Evolutionary conservation across 2,329 filamentous ascomycete species (phyloP).

Genomic region (Cyphellophora europaea): DNA sequence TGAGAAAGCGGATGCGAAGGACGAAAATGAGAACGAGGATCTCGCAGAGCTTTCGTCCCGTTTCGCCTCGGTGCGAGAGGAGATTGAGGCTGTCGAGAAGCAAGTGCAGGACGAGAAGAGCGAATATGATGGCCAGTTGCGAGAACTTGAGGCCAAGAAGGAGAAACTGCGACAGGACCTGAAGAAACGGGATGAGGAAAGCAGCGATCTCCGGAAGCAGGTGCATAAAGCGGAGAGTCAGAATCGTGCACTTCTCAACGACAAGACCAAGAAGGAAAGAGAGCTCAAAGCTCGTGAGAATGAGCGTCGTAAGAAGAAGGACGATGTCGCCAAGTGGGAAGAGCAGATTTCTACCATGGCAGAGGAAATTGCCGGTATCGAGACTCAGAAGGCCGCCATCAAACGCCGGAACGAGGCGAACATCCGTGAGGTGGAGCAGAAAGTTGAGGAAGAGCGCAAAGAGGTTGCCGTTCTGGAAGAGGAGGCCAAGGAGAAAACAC

Average conservation of each 20-base stretch:
- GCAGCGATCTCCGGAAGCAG: slow-evolving; percentile 71
- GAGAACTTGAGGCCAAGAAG: slow-evolving; percentile 65
- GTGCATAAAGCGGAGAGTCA: slow-evolving; percentile 70
- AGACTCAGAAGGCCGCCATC: slow-evolving; percentile 32
- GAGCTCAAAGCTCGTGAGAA: slow-evolving; percentile 50
- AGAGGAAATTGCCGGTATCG: slow-evolving; percentile 35
- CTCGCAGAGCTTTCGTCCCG: slow-evolving; percentile 71
- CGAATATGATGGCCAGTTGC: slow-evolving; percentile 56
- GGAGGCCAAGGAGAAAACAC: slow-evolving; percentile 50
- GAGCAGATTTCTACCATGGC: slow-evolving; percentile 44
- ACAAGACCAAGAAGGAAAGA: slow-evolving; percentile 67
- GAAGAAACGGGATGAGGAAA: slow-evolving; percentile 86
- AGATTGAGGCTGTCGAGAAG: slow-evolving; percentile 69
- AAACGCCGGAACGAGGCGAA: slow-evolving; percentile 30
- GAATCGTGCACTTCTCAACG: slow-evolving; percentile 71
- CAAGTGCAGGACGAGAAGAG: slow-evolving; percentile 60
- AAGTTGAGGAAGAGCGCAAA: slow-evolving; percentile 35
- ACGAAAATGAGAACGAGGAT: slow-evolving; percentile 53
- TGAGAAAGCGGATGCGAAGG: slow-evolving; percentile 12
- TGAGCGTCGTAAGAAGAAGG: slow-evolving; percentile 50
- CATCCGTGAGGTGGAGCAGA: slow-evolving; percentile 31
- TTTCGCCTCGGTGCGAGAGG: slow-evolving; percentile 69
- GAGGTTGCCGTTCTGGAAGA: slow-evolving; percentile 51
- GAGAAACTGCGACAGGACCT: slow-evolving; percentile 67
- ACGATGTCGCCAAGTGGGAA: slow-evolving; percentile 51